phyloP scores from a whole-genome alignment of 805 yeast species.

The Wickerhamiella alocasiicola region DNA sequence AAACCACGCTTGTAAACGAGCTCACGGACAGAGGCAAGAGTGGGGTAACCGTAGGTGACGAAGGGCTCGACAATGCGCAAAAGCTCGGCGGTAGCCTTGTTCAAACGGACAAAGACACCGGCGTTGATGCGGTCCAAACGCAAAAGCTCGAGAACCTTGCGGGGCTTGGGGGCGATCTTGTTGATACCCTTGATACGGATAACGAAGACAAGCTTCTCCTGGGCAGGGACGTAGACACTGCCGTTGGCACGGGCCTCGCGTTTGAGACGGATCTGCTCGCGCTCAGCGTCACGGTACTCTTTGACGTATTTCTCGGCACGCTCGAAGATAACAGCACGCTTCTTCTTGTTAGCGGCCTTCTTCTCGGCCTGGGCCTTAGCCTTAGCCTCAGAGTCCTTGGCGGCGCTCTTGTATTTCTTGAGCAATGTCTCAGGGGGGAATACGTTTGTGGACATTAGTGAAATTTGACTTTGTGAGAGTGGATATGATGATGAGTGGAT shows the following conservation, averaged over 20 bases:
- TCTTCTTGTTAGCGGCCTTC: slow-evolving; percentile 26
- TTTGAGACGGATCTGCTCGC: slow-evolving; percentile 80
- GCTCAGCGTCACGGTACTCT: slow-evolving; percentile 89
- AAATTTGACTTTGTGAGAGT: slow-evolving; percentile 9
- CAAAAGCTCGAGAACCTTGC: slow-evolving; percentile 87
- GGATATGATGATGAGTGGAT: too few relatives aligned
- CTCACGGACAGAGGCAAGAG: slow-evolving; percentile 80
- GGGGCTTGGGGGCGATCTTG: slow-evolving; percentile 98
- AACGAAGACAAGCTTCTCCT: slow-evolving; percentile 87
- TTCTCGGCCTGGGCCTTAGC: slow-evolving; percentile 35
- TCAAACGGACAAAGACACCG: slow-evolving; percentile 88
- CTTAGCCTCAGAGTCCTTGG: slow-evolving; percentile 45
- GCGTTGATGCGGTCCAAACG: slow-evolving; percentile 89
- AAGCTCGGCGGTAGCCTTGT: slow-evolving; percentile 91
- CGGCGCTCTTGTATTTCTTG: slow-evolving; percentile 48
- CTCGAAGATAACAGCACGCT: slow-evolving; percentile 49
- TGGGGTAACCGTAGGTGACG: slow-evolving; percentile 97
- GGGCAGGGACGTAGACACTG: slow-evolving; percentile 89
- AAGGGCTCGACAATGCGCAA: slow-evolving; percentile 91
- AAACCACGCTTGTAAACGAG: slow-evolving; percentile 94
- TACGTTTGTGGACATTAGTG: slow-evolving; percentile 19
- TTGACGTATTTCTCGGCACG: slow-evolving; percentile 94
- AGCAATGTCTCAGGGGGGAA: slow-evolving; percentile 45
- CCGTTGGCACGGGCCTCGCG: slow-evolving; percentile 73
- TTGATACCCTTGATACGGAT: slow-evolving; percentile 98